Evolutionary conservation across 805 yeast species (phyloP).

Genomic region (Dipodascus albidus): DNA sequence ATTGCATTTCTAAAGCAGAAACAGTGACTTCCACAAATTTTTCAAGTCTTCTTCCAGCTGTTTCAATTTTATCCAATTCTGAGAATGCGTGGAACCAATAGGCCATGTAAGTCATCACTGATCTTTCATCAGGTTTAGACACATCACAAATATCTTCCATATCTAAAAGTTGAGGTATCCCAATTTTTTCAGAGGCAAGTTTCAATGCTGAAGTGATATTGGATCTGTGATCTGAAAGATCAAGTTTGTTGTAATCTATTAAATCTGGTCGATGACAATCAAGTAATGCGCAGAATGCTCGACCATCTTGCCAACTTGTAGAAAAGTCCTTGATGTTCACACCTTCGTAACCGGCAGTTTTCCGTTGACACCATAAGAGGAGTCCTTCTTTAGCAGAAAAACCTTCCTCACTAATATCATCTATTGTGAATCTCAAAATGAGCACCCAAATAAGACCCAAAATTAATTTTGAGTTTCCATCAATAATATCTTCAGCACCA

Average conservation of each 20-base stretch:
- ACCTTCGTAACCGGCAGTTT: constrained; percentile 28
- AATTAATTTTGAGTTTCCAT: constrained; percentile 86
- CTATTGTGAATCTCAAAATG: constrained; percentile 28
- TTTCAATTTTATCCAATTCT: constrained; percentile 26
- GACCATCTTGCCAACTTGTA: constrained; percentile 42
- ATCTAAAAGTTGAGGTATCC: constrained; percentile 42
- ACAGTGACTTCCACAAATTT: constrained; percentile 26
- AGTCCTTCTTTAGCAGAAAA: constrained; percentile 32
- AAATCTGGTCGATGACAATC: constrained; percentile 32
- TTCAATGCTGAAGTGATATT: constrained; percentile 30
- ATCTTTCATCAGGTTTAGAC: constrained; percentile 46
- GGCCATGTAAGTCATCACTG: constrained; percentile 45
- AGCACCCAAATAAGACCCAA: constrained; percentile 77
- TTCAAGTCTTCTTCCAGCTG: constrained; percentile 28
- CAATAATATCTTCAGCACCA: constrained; percentile 77
- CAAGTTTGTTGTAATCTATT: constrained; percentile 25
- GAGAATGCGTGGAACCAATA: constrained; percentile 44
- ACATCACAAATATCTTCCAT: constrained; percentile 39
- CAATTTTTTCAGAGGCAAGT: constrained; percentile 34
- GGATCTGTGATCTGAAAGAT: constrained; percentile 20
- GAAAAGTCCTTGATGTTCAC: constrained; percentile 39
- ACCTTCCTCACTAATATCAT: constrained; percentile 29
- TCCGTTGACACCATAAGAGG: constrained; percentile 43
- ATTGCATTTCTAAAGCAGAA: constrained; percentile 23
- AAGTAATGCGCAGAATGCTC: constrained; percentile 37